A percentile compares a stretch with the other conserved stretches of the same genome.
Evolutionary conservation across 2,329 filamentous ascomycete species (phyloP).

Genomic region (Venturia nashicola): DNA sequence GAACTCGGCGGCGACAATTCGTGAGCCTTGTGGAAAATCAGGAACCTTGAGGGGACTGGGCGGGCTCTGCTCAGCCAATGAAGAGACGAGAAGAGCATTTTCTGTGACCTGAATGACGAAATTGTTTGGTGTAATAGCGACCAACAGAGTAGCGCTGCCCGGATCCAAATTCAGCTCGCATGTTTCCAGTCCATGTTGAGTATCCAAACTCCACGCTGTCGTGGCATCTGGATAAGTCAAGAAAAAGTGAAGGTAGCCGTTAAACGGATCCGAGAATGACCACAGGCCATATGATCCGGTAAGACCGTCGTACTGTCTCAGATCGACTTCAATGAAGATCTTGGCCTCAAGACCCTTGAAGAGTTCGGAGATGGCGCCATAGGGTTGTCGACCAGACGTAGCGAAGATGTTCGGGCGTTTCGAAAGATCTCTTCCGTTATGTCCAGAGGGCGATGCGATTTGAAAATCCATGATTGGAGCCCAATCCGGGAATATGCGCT

Average conservation of each 20-base stretch:
- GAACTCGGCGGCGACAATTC: neutral
- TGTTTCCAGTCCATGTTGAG: neutral
- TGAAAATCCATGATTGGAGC: conserved; percentile 39
- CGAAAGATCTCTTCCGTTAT: conserved; percentile 15
- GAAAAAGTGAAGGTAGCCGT: conserved; percentile 1
- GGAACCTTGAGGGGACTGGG: neutral
- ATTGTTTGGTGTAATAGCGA: neutral
- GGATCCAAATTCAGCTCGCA: neutral
- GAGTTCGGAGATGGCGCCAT: conserved; percentile 32
- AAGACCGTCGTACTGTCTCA: conserved; percentile 18
- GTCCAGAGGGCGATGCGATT: conserved; percentile 18
- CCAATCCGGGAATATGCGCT: conserved; percentile 44
- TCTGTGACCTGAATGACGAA: neutral
- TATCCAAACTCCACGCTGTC: neutral
- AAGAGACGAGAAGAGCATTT: neutral
- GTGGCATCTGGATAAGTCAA: conserved; percentile 7
- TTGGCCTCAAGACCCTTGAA: conserved; percentile 28
- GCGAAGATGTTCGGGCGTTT: conserved; percentile 16
- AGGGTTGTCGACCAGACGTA: conserved; percentile 28
- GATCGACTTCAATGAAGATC: conserved; percentile 14
- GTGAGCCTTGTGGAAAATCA: neutral
- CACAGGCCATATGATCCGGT: conserved; percentile 19
- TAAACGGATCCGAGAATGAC: neutral
- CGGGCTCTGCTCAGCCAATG: neutral
- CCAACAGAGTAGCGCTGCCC: neutral